These are phyloP conservation scores for Penicillium janthinellum DNA, from an alignment of 2,329 filamentous ascomycete species.

Conservation along the genomic window DNA sequence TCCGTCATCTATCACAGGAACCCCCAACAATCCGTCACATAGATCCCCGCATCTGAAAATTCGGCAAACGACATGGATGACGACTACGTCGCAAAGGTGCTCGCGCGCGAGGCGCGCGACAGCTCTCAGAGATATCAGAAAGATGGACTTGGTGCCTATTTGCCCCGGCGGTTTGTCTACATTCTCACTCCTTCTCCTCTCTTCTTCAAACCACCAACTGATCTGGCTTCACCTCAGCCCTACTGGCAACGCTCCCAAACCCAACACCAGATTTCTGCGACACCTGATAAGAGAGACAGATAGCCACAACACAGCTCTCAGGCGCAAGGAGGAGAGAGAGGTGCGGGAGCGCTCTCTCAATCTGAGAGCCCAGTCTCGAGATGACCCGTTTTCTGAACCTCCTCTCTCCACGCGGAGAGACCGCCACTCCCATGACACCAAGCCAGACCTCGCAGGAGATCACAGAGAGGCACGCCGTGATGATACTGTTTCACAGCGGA, in stretches of 20 bases:
- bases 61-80: slow-evolving; percentile 43
- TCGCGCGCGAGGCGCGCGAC: slow-evolving; percentile 76
- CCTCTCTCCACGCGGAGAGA: slow-evolving; percentile 37
- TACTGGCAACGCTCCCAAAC: slow-evolving; percentile 71
- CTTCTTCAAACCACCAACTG: background rate
- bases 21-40: background rate
- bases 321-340: slow-evolving; percentile 81
- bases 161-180: slow-evolving; percentile 53
- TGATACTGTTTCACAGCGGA: slow-evolving; percentile 23
- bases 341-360: slow-evolving; percentile 69
- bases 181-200: background rate
- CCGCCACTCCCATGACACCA: slow-evolving; percentile 12
- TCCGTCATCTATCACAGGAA: background rate
- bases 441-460: slow-evolving; percentile 18
- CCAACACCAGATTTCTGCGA: slow-evolving; percentile 85
- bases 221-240: slow-evolving; percentile 50
- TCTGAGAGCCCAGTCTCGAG: slow-evolving; percentile 49
- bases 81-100: slow-evolving; percentile 72
- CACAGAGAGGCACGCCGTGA: slow-evolving; percentile 25
- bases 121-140: slow-evolving; percentile 73
- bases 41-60: slow-evolving; percentile 3
- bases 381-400: slow-evolving; percentile 30
- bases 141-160: slow-evolving; percentile 70
- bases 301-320: slow-evolving; percentile 81
- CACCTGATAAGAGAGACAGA: slow-evolving; percentile 88